Base-by-base conservation (phyloP, 1,284 basidiomycete species). In the Apiotrichum sp. region DNA sequence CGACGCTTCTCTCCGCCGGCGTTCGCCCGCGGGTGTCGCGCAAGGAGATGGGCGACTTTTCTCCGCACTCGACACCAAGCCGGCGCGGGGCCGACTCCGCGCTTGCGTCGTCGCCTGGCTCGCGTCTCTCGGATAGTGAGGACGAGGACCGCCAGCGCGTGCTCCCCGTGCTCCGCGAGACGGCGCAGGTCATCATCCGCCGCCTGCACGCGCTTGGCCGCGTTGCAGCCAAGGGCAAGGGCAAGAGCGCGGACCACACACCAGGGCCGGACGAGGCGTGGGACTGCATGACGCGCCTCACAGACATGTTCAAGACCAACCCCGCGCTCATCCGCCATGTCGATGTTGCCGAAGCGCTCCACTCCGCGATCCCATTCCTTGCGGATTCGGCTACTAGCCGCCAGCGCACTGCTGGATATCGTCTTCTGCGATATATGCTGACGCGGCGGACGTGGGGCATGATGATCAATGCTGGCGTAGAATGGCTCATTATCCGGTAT, bases 401-500 rank as follows among this genome's bases (percentile, higher is more conserved):
- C 55, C 83, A 86, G 61, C 84, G 91, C n/a, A 85, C 93, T 2
- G 83, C 85, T 0, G 88, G 86, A 0, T 98, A 96, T 71, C 82
- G 92, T n/a, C 78, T 95, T 0, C 80, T 97, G 8, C 84, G 93
- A 32, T 86, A 93, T 68, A 78, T 84, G 2, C 73, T 97, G 4
- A 87, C 89, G 69, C 73, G 77, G 2, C 81, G 84, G 6, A 56
- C 59, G 14, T 77, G 76, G 76, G 65, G 65, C 1, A 58, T 48
- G 29, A 70, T 77, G 66, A 54, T 72, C 1, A 52, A 64, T 13
- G 55, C 62, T 0, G 79, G 86, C 7, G 72, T 97, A 43, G 91
- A 97, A 67, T 92, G 89, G 84, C 92, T 90, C 67, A 83, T 98
- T 50, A 83, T 95, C 59, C 86, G 86, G 89, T 90, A 64, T 49